Percentiles rank a stretch among this genome's conserved stretches.
phyloP scores from a whole-genome alignment of 2,329 filamentous ascomycete genomes.

The Stachybotrys chartarum region DNA sequence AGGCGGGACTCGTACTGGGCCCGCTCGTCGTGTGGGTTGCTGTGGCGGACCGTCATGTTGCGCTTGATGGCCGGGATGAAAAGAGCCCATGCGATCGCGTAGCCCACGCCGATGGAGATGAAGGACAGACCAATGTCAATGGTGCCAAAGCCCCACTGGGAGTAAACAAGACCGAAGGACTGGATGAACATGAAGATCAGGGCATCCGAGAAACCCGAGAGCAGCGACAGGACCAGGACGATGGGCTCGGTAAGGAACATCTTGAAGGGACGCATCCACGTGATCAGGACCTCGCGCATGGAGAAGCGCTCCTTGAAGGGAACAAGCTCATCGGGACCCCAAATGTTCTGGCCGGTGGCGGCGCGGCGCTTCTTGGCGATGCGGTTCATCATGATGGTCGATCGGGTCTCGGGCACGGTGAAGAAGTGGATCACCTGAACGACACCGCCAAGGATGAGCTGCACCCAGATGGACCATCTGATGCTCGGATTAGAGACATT shows the following conservation, averaged over 20 bases:
- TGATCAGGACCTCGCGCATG: conserved; percentile 45
- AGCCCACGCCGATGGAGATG: conserved; percentile 60
- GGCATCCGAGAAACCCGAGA: conserved; percentile 66
- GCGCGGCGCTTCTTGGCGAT: conserved; percentile 70
- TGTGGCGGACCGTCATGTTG: conserved; percentile 42
- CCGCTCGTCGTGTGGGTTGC: conserved; percentile 44
- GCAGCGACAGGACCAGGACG: conserved; percentile 60
- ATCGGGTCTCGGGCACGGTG: conserved; percentile 70
- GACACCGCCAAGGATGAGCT: conserved; percentile 68
- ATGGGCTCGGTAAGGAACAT: conserved; percentile 73
- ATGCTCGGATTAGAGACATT: conserved; percentile 5
- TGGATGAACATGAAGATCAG: conserved; percentile 75
- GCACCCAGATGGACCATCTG: conserved; percentile 71
- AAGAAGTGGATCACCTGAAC: conserved; percentile 62
- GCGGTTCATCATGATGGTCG: conserved; percentile 68
- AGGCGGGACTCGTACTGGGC: conserved; percentile 66
- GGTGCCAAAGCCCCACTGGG: conserved; percentile 56
- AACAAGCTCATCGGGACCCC: conserved; percentile 65
- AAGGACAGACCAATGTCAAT: conserved; percentile 54
- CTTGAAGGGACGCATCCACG: conserved; percentile 59
- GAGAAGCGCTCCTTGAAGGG: conserved; percentile 53
- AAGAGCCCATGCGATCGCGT: conserved; percentile 52
- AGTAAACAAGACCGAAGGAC: conserved; percentile 60
- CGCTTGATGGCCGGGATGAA: conserved; percentile 52
- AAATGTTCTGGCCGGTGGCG: conserved; percentile 52